These are phyloP conservation scores for Parachaetomium inaequale DNA, from an alignment of 495 filamentous ascomycete species.

Conservation along the genomic window DNA sequence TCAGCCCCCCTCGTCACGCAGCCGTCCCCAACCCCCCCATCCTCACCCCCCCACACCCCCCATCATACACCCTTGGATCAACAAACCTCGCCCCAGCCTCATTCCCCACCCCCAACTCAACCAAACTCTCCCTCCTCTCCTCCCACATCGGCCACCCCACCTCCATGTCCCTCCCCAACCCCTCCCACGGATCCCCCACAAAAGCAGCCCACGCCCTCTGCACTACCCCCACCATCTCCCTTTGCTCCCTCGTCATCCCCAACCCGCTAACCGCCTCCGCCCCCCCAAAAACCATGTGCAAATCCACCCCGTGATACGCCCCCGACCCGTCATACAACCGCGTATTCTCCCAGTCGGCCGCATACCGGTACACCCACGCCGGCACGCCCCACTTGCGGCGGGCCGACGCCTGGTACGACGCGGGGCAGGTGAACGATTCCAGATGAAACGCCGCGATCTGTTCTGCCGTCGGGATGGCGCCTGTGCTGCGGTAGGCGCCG, in stretches of 20 bases:
- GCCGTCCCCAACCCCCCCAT: too few relatives aligned
- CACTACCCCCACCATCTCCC: constrained; percentile 32
- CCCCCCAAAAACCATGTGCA: constrained; percentile 48
- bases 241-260: constrained; percentile 26
- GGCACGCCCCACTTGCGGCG: constrained; percentile 24
- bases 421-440: constrained; percentile 27
- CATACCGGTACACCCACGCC: constrained; percentile 35
- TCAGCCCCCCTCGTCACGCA: too few relatives aligned
- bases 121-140: not conserved
- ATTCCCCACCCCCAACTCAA: not conserved
- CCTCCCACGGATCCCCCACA: constrained; percentile 19
- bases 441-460: constrained; percentile 16
- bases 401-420: constrained; percentile 5
- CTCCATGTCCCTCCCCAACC: constrained; percentile 7
- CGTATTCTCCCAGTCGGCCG: constrained; percentile 43
- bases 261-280: constrained; percentile 40
- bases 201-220: constrained; percentile 45
- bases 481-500: constrained; percentile 6
- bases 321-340: constrained; percentile 37
- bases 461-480: constrained; percentile 8
- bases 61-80: not conserved
- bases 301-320: constrained; percentile 49
- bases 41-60: not conserved
- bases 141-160: constrained; percentile 13
- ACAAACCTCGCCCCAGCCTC: not conserved